Conservation (phyloP, 352 stramenopile species). For the Pythium rishiriense region DNA sequence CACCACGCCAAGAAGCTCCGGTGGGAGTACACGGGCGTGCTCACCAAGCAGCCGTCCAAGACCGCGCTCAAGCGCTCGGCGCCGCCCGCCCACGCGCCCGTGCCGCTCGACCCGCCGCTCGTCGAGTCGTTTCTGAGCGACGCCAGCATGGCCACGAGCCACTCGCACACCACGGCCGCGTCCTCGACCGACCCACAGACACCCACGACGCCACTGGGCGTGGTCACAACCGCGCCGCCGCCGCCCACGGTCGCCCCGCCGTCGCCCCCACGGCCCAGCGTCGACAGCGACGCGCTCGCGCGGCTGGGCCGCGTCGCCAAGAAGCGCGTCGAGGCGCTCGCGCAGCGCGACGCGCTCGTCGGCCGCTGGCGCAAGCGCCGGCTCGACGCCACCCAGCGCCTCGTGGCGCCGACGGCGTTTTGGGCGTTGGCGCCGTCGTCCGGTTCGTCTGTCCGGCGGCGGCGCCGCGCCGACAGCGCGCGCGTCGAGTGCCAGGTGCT, state of each 20-base stretch:
- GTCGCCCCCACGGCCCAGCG: background rate
- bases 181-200: conserved; percentile 7
- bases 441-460: background rate
- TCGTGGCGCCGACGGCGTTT: background rate
- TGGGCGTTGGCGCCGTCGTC: background rate
- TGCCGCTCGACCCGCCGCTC: background rate
- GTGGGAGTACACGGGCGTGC: conserved; percentile 12
- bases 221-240: background rate
- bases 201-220: background rate
- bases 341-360: conserved; percentile 45
- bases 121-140: conserved; percentile 20
- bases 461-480: conserved; percentile 13
- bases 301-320: conserved; percentile 39
- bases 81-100: background rate
- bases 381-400: background rate
- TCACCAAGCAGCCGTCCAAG: conserved; percentile 1
- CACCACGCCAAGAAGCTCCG: background rate
- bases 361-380: conserved; percentile 37
- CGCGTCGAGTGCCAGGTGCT: conserved; percentile 50
- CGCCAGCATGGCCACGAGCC: conserved; percentile 17
- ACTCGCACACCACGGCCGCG: conserved; percentile 1
- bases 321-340: conserved; percentile 42
- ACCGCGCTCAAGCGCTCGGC: background rate
- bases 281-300: conserved; percentile 40
- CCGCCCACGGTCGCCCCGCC: background rate